phyloP scores from a whole-genome alignment of 164 flowering plant genomes.

The Stephania cephalantha region DNA sequence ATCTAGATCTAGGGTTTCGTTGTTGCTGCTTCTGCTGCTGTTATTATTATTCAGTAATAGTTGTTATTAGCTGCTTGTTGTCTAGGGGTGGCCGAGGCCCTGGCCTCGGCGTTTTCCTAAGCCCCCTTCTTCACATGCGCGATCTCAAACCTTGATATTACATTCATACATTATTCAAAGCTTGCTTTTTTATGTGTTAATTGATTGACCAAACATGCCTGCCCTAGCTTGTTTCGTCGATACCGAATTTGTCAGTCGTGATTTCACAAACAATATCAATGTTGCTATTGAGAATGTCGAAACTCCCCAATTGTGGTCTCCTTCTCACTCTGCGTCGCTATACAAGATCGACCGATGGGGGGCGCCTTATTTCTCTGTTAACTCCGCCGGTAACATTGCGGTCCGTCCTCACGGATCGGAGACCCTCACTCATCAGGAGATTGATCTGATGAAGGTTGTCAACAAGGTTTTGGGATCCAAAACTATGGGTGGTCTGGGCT shows the following conservation, averaged over 20 bases:
- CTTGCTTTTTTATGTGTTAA: not conserved
- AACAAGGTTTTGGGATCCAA: constrained; percentile 72
- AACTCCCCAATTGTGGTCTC: constrained; percentile 40
- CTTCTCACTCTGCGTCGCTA: constrained; percentile 59
- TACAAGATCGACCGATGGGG: constrained; percentile 85
- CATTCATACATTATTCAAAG: too few relatives aligned
- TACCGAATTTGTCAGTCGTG: constrained; percentile 48
- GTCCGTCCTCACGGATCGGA: constrained; percentile 60
- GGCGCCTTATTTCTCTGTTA: constrained; percentile 81
- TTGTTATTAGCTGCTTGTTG: constrained; percentile 56
- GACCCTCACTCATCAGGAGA: constrained; percentile 75
- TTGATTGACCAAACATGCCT: constrained; percentile 63
- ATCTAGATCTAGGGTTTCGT: constrained; percentile 31
- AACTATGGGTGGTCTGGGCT: constrained; percentile 63
- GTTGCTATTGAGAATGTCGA: constrained; percentile 42
- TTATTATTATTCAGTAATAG: constrained; percentile 13
- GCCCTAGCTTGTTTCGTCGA: constrained; percentile 76
- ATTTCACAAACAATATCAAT: constrained; percentile 19
- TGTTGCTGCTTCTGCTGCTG: not conserved
- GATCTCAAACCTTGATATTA: constrained; percentile 5
- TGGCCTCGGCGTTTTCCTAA: constrained; percentile 99
- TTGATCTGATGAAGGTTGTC: constrained; percentile 83
- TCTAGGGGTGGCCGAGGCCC: constrained; percentile 99
- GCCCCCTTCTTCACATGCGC: constrained; percentile 77
- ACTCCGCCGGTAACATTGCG: constrained; percentile 64